Percentiles rank a stretch among this genome's conserved stretches.
Conservation (phyloP, 1,284 basidiomycete species). For the Ceraceosorus guamensis region DNA sequence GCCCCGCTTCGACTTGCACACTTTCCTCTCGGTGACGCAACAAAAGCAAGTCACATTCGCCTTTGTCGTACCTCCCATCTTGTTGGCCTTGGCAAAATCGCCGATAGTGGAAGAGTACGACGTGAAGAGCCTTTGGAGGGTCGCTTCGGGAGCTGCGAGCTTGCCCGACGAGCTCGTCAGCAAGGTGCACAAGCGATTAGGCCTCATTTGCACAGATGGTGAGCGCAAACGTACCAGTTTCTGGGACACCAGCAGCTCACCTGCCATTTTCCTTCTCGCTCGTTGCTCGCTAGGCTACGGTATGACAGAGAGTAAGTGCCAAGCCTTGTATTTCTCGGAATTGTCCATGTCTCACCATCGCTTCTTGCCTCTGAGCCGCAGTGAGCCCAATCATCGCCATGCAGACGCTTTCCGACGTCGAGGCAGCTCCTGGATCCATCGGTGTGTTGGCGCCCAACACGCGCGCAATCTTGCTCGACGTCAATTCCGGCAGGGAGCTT, state of each 20-base stretch:
- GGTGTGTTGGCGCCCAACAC: constrained; percentile 39
- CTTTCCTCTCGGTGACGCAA: constrained; percentile 34
- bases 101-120: constrained; percentile 37
- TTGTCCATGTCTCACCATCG: background rate
- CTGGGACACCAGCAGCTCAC: background rate
- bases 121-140: constrained; percentile 29
- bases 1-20: constrained; percentile 32
- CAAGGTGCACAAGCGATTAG: constrained; percentile 28
- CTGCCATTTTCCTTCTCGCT: background rate
- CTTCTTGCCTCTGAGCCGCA: background rate
- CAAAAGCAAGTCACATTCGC: constrained; percentile 37
- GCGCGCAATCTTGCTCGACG: constrained; percentile 32
- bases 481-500: too few species aligned
- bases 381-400: constrained; percentile 41
- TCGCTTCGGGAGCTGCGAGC: constrained; percentile 39
- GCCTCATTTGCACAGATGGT: constrained; percentile 38
- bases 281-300: constrained; percentile 37
- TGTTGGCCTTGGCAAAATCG: constrained; percentile 39
- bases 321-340: too few species aligned
- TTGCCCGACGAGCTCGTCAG: constrained; percentile 29
- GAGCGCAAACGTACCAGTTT: background rate
- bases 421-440: constrained; percentile 24
- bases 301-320: constrained; percentile 36
- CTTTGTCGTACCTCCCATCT: constrained; percentile 45
- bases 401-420: constrained; percentile 33